Evolutionary conservation across 2,329 filamentous ascomycete species (phyloP).

Genomic region (Coleophoma cylindrospora): DNA sequence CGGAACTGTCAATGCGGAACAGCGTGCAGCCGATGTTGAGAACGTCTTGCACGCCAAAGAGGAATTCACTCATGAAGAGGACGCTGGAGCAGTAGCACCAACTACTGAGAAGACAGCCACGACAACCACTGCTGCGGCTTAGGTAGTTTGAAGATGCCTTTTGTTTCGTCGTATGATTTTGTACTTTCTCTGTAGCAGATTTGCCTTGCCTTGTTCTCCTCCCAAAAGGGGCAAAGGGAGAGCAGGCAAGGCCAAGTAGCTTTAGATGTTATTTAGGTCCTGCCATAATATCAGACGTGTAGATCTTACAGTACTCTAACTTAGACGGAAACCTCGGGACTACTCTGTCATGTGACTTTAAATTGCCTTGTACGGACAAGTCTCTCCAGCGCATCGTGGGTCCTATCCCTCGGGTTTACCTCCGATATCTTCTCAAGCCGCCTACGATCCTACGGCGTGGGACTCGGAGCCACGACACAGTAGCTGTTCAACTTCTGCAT

Average conservation of each 20-base stretch:
- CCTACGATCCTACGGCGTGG: slow-evolving; percentile 48
- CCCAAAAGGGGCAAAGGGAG: no score
- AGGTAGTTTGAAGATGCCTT: no score
- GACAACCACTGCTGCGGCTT: background rate
- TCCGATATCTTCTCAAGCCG: slow-evolving; percentile 46
- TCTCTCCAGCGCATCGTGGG: slow-evolving; percentile 45
- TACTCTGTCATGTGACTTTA: no score
- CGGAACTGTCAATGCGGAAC: slow-evolving; percentile 4
- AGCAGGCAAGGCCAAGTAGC: no score
- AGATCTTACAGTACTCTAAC: no score
- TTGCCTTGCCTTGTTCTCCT: no score
- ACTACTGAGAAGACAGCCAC: background rate
- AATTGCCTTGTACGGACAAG: no score
- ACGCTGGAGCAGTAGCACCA: background rate
- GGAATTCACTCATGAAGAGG: background rate
- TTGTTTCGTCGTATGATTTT: no score
- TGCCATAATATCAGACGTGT: no score
- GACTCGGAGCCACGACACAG: slow-evolving; percentile 61
- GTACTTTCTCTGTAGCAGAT: no score
- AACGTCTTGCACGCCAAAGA: background rate
- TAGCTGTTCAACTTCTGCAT: slow-evolving; percentile 71
- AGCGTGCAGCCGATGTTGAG: slow-evolving; percentile 11
- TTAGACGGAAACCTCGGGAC: no score
- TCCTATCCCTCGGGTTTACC: slow-evolving; percentile 48
- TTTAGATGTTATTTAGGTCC: no score